A percentile compares a stretch with the other conserved stretches of the same genome.
These are phyloP conservation scores for Tuctoria greenei DNA, from an alignment of 176 grass and related monocot genomes.

Conservation along the genomic window DNA sequence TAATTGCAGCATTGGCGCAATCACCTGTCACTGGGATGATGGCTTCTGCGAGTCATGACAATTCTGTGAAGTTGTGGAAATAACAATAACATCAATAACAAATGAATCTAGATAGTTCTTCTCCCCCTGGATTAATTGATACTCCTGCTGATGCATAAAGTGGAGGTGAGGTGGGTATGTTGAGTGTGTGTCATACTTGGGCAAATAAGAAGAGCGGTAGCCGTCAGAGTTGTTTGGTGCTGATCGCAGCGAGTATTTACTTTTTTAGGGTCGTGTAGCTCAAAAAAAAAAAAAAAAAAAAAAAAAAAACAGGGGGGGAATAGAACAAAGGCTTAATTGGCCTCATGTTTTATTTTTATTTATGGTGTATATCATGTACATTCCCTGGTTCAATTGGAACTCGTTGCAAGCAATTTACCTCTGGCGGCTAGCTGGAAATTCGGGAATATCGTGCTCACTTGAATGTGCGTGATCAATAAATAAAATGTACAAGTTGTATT, in stretches of 20 bases:
- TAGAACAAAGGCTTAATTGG: slow-evolving; percentile 32
- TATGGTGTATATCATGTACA: slow-evolving; percentile 16
- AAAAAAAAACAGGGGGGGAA: slow-evolving; percentile 1
- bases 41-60: slow-evolving; percentile 92
- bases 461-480: background rate
- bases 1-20: slow-evolving; percentile 73
- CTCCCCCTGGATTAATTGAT: slow-evolving; percentile 7
- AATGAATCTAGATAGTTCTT: slow-evolving; percentile 28
- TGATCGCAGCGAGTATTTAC: slow-evolving; percentile 38
- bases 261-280: slow-evolving; percentile 38
- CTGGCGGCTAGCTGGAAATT: background rate
- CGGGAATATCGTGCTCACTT: background rate
- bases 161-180: slow-evolving; percentile 2
- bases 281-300: slow-evolving; percentile 16
- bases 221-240: slow-evolving; percentile 28
- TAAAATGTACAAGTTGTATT: too few species aligned
- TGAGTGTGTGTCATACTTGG: slow-evolving; percentile 9
- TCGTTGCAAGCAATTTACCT: slow-evolving; percentile 30
- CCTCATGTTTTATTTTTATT: slow-evolving; percentile 22
- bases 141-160: slow-evolving; percentile 35
- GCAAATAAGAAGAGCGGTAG: slow-evolving; percentile 39
- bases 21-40: slow-evolving; percentile 78
- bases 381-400: slow-evolving; percentile 20
- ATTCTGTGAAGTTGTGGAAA: slow-evolving; percentile 97
- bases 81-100: slow-evolving; percentile 39